Conservation (phyloP, 257 asterid species). For the Knoxia roxburghii region DNA sequence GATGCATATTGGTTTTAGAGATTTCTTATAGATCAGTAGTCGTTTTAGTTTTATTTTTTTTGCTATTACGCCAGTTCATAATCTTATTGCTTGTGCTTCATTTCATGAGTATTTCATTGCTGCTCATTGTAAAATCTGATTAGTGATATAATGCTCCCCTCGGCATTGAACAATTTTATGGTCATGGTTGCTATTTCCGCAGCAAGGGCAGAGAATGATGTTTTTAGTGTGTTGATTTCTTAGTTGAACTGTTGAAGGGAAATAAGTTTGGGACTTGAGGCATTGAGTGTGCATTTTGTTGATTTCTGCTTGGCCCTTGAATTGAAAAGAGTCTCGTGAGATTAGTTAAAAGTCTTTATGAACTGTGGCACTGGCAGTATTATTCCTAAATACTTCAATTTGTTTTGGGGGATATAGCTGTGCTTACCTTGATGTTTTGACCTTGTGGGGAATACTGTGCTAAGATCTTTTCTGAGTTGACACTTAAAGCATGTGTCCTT, state of each 20-base stretch:
- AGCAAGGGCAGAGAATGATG: neutral
- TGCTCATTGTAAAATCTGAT: neutral
- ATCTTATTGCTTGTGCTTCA: neutral
- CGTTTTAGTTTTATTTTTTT: conserved; percentile 1
- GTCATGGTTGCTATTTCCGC: neutral
- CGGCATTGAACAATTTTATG: neutral
- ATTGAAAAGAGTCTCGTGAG: neutral
- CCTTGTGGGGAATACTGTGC: neutral
- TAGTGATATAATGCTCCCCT: neutral
- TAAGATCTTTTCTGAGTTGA: too few relatives aligned
- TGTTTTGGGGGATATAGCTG: neutral
- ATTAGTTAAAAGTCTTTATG: neutral
- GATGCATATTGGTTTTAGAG: conserved; percentile 15
- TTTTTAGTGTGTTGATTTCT: neutral
- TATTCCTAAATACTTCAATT: neutral
- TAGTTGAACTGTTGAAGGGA: neutral
- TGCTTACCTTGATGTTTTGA: neutral
- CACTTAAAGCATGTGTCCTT: neutral
- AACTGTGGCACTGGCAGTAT: neutral
- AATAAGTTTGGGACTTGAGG: neutral
- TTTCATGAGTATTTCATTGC: neutral
- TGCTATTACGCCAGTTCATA: neutral
- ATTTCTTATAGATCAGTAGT: neutral
- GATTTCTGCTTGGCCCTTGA: neutral
- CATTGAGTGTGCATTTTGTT: too few relatives aligned